phyloP scores from a whole-genome alignment of 2,329 filamentous ascomycete genomes.

The Coniochaeta sp. region DNA sequence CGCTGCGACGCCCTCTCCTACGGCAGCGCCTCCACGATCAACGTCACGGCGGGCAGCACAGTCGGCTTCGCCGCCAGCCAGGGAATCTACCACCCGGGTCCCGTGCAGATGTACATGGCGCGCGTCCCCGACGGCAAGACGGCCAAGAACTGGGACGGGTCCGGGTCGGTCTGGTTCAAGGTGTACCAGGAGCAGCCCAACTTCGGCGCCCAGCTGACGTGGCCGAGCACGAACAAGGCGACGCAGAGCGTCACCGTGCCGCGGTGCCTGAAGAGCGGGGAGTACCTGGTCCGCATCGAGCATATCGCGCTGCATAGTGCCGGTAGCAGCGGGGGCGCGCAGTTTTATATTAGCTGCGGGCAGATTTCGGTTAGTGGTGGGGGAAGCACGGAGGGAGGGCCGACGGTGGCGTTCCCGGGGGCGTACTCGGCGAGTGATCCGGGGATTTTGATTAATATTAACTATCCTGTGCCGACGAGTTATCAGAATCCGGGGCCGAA shows the following conservation, averaged over 20 bases:
- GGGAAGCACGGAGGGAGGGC: constrained; percentile 17
- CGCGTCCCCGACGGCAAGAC: constrained; percentile 26
- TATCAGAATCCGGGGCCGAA: constrained; percentile 1
- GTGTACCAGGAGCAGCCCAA: constrained; percentile 24
- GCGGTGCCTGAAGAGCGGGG: constrained; percentile 21
- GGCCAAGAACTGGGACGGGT: constrained; percentile 23
- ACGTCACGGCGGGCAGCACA: constrained; percentile 28
- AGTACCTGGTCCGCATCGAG: constrained; percentile 28
- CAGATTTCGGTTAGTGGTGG: constrained; percentile 23
- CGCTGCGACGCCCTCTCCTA: constrained; percentile 20
- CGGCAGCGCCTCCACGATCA: constrained; percentile 20
- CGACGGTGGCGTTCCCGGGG: constrained; percentile 22
- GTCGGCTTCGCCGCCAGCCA: constrained; percentile 30
- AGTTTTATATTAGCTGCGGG: constrained; percentile 24
- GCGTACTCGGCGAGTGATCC: constrained; percentile 22
- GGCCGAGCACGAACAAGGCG: constrained; percentile 6
- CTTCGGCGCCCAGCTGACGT: constrained; percentile 11
- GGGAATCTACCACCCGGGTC: constrained; percentile 29
- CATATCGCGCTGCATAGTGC: constrained; percentile 26
- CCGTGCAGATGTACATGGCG: constrained; percentile 29
- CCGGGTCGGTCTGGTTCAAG: constrained; percentile 29
- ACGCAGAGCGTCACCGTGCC: constrained; percentile 25
- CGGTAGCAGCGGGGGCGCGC: constrained; percentile 21
- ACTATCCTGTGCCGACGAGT: constrained; percentile 3
- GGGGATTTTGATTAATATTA: constrained; percentile 9